phyloP scores from a whole-genome alignment of 768 basidiomycete species.

The Tylopilus subfusipes region DNA sequence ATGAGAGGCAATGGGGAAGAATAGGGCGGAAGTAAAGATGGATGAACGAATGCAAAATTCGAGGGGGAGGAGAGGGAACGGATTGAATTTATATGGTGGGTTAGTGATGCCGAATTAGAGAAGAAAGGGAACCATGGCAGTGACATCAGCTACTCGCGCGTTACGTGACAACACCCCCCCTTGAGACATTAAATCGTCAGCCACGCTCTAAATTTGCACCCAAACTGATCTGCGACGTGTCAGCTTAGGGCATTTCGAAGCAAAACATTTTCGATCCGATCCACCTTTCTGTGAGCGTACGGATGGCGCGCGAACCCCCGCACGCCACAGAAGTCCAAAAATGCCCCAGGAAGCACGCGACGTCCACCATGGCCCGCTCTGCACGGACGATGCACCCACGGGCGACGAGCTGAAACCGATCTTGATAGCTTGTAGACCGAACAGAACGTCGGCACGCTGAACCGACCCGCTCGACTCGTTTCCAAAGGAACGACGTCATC shows the following conservation, averaged over 20 bases:
- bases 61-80: slow-evolving; percentile 6
- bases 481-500: slow-evolving; percentile 26
- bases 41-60: slow-evolving; percentile 7
- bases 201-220: slow-evolving; percentile 10
- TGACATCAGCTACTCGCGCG: slow-evolving; percentile 31
- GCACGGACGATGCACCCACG: background rate
- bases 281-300: background rate
- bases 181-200: slow-evolving; percentile 18
- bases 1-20: slow-evolving; percentile 6
- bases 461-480: slow-evolving; percentile 13
- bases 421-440: background rate
- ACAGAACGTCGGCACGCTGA: background rate
- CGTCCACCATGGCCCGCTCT: background rate
- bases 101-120: slow-evolving; percentile 26
- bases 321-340: slow-evolving; percentile 20
- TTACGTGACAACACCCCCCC: slow-evolving; percentile 28
- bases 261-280: slow-evolving; percentile 20
- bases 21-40: background rate
- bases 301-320: slow-evolving; percentile 1
- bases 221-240: slow-evolving; percentile 4
- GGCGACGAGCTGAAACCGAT: slow-evolving; percentile 9
- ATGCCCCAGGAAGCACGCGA: background rate
- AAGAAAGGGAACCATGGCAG: slow-evolving; percentile 28
- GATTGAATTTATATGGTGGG: slow-evolving; percentile 29
- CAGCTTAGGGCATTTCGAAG: background rate